phyloP scores from a whole-genome alignment of 1,139 yeast genomes.

The Geotrichum citri-aurantii region DNA sequence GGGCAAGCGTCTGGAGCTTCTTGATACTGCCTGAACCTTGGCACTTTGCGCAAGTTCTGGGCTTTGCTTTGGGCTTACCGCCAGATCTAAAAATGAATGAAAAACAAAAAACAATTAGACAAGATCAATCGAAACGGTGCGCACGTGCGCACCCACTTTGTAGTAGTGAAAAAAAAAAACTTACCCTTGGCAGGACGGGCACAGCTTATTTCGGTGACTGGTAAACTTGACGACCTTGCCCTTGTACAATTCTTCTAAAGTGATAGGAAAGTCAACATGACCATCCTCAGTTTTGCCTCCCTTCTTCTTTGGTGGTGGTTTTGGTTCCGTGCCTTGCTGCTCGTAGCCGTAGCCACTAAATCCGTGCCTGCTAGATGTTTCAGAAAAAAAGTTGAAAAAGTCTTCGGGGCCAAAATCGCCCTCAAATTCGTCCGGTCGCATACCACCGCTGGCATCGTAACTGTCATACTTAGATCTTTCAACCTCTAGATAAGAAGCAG shows the following conservation, averaged over 20 bases:
- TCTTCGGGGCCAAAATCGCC: conserved; percentile 54
- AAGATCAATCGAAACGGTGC: conserved; percentile 4
- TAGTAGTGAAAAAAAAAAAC: conserved; percentile 2
- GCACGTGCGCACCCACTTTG: not conserved
- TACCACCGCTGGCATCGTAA: conserved; percentile 8
- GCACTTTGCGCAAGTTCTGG: conserved; percentile 58
- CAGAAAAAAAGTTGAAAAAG: conserved; percentile 60
- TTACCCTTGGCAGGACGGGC: conserved; percentile 62
- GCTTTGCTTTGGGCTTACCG: conserved; percentile 54
- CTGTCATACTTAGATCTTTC: conserved; percentile 19
- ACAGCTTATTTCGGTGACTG: conserved; percentile 65
- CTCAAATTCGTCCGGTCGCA: conserved; percentile 21
- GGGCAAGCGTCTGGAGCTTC: conserved; percentile 61
- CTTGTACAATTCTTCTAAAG: conserved; percentile 72
- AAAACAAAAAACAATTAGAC: not conserved
- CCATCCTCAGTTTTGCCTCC: conserved; percentile 59
- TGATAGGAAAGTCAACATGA: conserved; percentile 53
- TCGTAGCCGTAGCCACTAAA: conserved; percentile 24
- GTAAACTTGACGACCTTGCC: conserved; percentile 79
- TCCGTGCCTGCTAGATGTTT: conserved; percentile 25
- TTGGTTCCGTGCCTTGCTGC: conserved; percentile 16
- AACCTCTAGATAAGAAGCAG: conserved; percentile 5
- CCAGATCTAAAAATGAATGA: conserved; percentile 43
- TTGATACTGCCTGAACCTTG: conserved; percentile 64
- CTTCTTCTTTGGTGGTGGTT: conserved; percentile 17